Base-by-base conservation (phyloP, 2,329 filamentous ascomycete genomes). In the Pyrenophora seminiperda region DNA sequence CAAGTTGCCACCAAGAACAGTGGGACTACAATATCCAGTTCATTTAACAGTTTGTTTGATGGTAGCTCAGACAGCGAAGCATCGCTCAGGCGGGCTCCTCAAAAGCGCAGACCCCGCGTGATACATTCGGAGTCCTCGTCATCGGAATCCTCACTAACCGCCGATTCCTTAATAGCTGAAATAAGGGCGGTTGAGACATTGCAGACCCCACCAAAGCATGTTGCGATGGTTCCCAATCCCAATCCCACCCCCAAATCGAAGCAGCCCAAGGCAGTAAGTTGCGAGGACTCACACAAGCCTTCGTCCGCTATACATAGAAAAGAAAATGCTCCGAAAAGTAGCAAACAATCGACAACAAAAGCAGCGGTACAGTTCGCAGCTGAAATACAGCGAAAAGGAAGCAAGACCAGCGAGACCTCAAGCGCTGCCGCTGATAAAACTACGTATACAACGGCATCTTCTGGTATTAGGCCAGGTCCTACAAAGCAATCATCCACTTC, bases 81-180 rank as follows among this genome's bases (percentile, higher is more conserved):
- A 4, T 37, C 42, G 17, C 27, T 39, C 17, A 40, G 20, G 7
- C 55, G 40, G 19, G 15, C 31, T 18, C 47, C 42, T 14, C 18
- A 33, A 29, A 19, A 33, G 19, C 60, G 55, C 14, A 55, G 46
- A 31, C 44, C 40, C 19, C 60, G 60, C 15, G 17, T 66, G 2
- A 38, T 50, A 17, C 62, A 62, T 18, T 62, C 63, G 7, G 41
- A 47, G 14, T 22, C 39, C 10, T 64, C 62, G 22, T 56, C 54
- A 27, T 57, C 59, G 2, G 44, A 51, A 30, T 42, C 20, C 30
- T 46, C 54, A 1, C 13, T 24, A 5, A 41, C 46, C n/a, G 46
- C 47, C 11, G 54, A 58, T 38, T 49, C 48, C 3, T 29, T 49
- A 5, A 29, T 59, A 24, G 45, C 31, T 6, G 52, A 60, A 17